A percentile compares a stretch with the other conserved stretches of the same genome.
Evolutionary conservation across 2,329 filamentous ascomycete species (phyloP).

Genomic region (Xylariomycetidae sp.): DNA sequence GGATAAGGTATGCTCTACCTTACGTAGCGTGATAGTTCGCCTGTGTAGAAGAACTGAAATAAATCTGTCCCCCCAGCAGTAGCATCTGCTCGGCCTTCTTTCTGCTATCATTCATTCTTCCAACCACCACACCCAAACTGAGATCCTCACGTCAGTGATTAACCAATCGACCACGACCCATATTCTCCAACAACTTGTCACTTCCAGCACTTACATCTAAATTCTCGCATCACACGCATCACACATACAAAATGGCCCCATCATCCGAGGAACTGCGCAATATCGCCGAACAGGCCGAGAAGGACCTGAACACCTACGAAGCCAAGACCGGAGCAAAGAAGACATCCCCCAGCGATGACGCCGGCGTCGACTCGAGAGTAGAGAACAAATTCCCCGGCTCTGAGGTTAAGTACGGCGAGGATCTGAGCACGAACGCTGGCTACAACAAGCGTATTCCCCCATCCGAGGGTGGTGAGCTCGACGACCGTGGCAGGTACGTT

Average conservation of each 20-base stretch:
- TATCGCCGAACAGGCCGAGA: constrained; percentile 42
- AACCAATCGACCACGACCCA: too few species aligned
- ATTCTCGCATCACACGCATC: neutral
- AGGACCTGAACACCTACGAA: constrained; percentile 43
- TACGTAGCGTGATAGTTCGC: too few species aligned
- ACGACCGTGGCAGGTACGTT: constrained; percentile 39
- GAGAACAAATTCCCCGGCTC: constrained; percentile 40
- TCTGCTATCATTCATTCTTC: too few species aligned
- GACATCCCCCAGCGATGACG: constrained; percentile 33
- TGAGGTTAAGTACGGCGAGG: constrained; percentile 34
- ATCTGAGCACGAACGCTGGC: constrained; percentile 40
- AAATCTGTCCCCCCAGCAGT: too few species aligned
- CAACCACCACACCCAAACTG: too few species aligned
- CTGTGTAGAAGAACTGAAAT: too few species aligned
- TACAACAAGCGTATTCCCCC: constrained; percentile 43
- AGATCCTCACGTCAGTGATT: too few species aligned
- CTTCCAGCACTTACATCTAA: too few species aligned
- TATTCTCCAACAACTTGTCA: too few species aligned
- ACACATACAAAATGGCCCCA: constrained; percentile 24
- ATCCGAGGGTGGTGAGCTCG: constrained; percentile 39
- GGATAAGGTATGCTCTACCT: constrained; percentile 1
- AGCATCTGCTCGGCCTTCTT: too few species aligned
- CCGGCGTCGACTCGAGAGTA: constrained; percentile 36
- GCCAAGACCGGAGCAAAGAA: constrained; percentile 41
- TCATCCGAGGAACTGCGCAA: constrained; percentile 32